Conservation (phyloP, 768 basidiomycete species). For the Rhodotorula babjevae region DNA sequence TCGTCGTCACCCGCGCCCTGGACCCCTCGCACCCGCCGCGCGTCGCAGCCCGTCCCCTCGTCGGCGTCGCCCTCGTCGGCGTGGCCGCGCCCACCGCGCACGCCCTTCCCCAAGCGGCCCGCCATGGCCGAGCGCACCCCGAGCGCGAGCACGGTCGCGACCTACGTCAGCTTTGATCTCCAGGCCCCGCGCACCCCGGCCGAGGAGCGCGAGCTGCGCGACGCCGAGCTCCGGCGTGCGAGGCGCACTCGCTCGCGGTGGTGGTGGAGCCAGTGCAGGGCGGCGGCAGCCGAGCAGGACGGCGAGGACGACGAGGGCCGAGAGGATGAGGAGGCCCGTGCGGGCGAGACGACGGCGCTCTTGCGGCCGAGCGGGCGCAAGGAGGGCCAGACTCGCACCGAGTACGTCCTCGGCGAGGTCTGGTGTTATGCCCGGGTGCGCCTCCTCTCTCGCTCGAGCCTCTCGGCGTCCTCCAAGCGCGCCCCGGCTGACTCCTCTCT, state of each 20-base stretch:
- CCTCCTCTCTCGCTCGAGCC: not conserved
- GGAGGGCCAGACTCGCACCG: not conserved
- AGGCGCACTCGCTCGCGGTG: not conserved
- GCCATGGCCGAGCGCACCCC: not conserved
- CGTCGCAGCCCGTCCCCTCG: not conserved
- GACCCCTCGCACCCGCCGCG: not conserved
- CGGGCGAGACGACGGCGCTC: constrained; percentile 3
- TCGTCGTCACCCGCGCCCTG: not conserved
- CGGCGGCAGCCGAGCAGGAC: not conserved
- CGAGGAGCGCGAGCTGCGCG: not conserved
- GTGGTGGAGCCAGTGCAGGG: not conserved
- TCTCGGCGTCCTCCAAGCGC: rapidly evolving
- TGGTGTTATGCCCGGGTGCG: constrained; percentile 29
- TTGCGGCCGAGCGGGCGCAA: not conserved
- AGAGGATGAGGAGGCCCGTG: not conserved
- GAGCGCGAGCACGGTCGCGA: not conserved
- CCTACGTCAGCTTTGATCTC: constrained; percentile 9
- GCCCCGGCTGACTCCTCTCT: not conserved
- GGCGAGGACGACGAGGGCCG: not conserved
- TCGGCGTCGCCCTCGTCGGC: not conserved
- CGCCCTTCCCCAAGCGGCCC: not conserved
- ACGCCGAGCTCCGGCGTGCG: not conserved
- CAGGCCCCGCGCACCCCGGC: constrained; percentile 6
- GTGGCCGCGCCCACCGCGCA: not conserved
- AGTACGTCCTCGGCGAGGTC: constrained; percentile 14